A percentile compares a stretch with the other conserved stretches of the same genome.
Conservation (phyloP, 208 protist genomes). For the Leptomonas pyrrhocoris region DNA sequence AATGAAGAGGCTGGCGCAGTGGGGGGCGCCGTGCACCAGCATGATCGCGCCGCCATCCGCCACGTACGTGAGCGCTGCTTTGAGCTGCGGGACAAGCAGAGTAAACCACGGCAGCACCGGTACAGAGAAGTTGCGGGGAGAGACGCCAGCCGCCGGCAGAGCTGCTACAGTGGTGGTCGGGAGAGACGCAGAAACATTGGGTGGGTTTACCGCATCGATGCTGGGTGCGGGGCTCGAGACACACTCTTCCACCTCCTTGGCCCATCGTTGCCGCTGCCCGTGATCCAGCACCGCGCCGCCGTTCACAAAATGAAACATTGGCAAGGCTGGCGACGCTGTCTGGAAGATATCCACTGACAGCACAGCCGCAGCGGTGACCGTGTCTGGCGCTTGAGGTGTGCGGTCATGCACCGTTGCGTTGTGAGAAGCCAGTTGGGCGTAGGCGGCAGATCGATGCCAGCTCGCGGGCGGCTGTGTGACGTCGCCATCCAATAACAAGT, state of each 20-base stretch:
- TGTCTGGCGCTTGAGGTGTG: not conserved
- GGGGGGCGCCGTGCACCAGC: conserved; percentile 73
- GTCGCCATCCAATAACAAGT: conserved; percentile 41
- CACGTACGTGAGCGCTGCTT: conserved; percentile 48
- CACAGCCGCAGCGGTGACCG: not conserved
- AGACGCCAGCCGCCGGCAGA: not conserved
- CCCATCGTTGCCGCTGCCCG: conserved; percentile 55
- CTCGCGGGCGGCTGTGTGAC: conserved; percentile 28
- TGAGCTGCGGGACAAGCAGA: conserved; percentile 77
- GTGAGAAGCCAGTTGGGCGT: not conserved
- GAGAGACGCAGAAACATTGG: not conserved
- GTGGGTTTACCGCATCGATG: not conserved
- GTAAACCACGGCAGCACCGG: conserved; percentile 74
- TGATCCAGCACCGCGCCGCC: conserved; percentile 81
- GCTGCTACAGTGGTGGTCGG: not conserved
- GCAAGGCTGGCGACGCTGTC: not conserved
- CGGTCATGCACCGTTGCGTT: not conserved
- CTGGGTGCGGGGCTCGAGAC: not conserved
- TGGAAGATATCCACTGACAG: not conserved
- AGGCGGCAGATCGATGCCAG: conserved; percentile 31
- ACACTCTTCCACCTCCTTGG: not conserved
- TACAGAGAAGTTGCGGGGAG: not conserved
- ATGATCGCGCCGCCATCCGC: conserved; percentile 61
- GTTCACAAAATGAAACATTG: conserved; percentile 74
- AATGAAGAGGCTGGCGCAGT: conserved; percentile 79